phyloP scores from a whole-genome alignment of 768 basidiomycete genomes.

The Filobasidium wieringae region DNA sequence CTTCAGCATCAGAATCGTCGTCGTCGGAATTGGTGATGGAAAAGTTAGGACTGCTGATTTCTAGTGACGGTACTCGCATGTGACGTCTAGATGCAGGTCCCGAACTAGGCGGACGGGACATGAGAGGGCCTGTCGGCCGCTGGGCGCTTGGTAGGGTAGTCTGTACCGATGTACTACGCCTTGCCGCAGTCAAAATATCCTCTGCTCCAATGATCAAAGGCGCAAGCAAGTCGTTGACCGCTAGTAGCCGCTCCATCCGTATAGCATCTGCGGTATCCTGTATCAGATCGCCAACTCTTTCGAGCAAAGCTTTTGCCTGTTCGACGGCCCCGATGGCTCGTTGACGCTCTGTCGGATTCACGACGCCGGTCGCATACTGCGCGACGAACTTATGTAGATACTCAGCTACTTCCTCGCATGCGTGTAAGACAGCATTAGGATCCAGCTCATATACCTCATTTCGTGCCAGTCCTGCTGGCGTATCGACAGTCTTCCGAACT shows the following conservation, averaged over 20 bases:
- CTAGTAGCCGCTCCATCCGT: conserved; percentile 54
- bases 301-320: conserved; percentile 42
- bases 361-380: neutral
- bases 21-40: conserved; percentile 42
- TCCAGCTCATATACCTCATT: conserved; percentile 36
- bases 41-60: conserved; percentile 56
- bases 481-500: conserved; percentile 21
- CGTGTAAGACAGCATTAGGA: conserved; percentile 26
- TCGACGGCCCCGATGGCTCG: conserved; percentile 20
- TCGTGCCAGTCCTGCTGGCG: conserved; percentile 31
- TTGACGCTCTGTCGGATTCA: conserved; percentile 8
- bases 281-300: conserved; percentile 46
- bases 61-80: conserved; percentile 56
- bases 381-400: neutral
- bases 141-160: neutral
- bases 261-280: conserved; percentile 32
- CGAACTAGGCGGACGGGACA: neutral
- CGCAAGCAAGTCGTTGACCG: conserved; percentile 60
- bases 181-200: neutral
- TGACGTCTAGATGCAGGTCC: conserved; percentile 17
- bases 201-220: conserved; percentile 46
- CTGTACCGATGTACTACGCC: neutral
- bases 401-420: conserved; percentile 22
- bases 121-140: conserved; percentile 7
- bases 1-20: conserved; percentile 39